phyloP scores from a whole-genome alignment of 495 filamentous ascomycete genomes.

The Darksidea phi region DNA sequence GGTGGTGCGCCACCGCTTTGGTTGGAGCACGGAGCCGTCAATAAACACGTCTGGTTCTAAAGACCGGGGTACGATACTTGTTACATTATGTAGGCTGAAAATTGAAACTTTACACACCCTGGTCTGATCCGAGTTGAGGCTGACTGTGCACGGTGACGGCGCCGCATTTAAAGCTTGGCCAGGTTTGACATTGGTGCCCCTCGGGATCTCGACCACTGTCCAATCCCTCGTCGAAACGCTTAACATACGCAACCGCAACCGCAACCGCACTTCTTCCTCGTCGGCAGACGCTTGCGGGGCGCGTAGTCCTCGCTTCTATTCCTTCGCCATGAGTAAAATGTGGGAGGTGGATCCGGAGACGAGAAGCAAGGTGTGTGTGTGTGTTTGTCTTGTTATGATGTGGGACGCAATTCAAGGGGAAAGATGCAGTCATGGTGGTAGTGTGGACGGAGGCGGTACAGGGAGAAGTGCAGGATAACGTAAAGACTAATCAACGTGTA shows the following conservation, averaged over 20 bases:
- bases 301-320: neutral
- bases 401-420: too few relatives aligned
- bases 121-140: neutral
- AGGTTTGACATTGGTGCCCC: slow-evolving; percentile 29
- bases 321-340: slow-evolving; percentile 56
- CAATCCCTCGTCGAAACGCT: neutral
- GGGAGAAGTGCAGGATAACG: neutral
- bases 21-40: too few relatives aligned
- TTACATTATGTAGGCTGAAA: neutral
- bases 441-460: neutral
- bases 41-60: neutral
- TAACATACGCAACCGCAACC: too few relatives aligned
- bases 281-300: neutral
- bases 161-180: slow-evolving; percentile 14
- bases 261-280: too few relatives aligned
- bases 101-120: slow-evolving; percentile 1
- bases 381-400: neutral
- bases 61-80: neutral
- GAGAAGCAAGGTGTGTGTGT: slow-evolving; percentile 70
- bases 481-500: slow-evolving; percentile 5
- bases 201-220: slow-evolving; percentile 3
- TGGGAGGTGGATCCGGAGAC: slow-evolving; percentile 99
- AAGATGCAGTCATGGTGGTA: neutral
- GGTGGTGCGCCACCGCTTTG: too few relatives aligned
- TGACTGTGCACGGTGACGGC: neutral